Evolutionary conservation across 352 stramenopile species (phyloP), one percentile per base, ranked within the genome.

Genomic region (Aphanomyces astaci): DNA sequence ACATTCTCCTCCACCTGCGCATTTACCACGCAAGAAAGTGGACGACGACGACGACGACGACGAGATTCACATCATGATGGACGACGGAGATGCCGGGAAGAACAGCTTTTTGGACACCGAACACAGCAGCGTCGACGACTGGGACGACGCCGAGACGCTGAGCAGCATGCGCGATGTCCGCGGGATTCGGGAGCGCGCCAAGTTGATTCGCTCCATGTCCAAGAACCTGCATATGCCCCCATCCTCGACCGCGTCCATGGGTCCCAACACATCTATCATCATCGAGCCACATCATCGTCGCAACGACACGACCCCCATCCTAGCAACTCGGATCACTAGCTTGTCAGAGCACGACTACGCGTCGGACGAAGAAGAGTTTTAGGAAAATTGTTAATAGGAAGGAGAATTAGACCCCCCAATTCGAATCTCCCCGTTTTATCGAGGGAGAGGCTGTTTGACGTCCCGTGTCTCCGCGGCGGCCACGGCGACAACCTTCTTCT

Each of bases 401-500:
- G 28, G 22, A 55, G 48, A 55, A 59, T 36, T 32, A 30, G 36
- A 43, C 36, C 36, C 36, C 36, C n/a, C n/a, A n/a, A n/a, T n/a
- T n/a, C n/a, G n/a, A n/a, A n/a, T 27, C 22, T 10, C 4, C 9
- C 45, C 22, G 7, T 5, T 53, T 4, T 53, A 24, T 53, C 13
- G 24, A 53, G 45, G 4, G 24, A 24, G 45, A 53, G 19, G 39
- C 39, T 53, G 22, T 55, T 30, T 55, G 10, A 15, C 48, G 10
- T 55, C 10, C n/a, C n/a, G 11, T 15, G n/a, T 22, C 48, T 55
- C 10, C 10, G 11, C 27, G 10, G 48, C 48, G 11, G 25, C 51
- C 19, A 25, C 51, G 15, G 7, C 51, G n/a, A 25, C 30, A 30
- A 25, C 17, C 39, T 64, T 69, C 53, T 73, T 74, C 24, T 78